Conservation (phyloP, 2,329 filamentous ascomycete species). For the Nemania bipapillata region DNA sequence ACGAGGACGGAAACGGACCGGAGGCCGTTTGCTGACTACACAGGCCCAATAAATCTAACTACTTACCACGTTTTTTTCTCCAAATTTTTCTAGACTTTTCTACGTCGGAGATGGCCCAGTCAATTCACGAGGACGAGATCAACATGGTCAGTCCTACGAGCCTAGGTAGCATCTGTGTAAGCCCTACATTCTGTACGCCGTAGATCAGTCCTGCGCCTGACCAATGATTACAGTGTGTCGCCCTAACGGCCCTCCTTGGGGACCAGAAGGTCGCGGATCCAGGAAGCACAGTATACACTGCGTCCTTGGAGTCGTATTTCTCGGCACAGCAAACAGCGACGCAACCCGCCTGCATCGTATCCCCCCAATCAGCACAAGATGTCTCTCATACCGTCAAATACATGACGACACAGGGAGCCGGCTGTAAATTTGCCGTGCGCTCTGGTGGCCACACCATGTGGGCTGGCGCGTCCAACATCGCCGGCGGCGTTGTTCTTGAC, state of each 20-base stretch:
- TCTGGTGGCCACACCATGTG: conserved; percentile 64
- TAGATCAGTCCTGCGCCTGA: no score
- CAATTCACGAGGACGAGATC: no score
- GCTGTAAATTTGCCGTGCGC: conserved; percentile 60
- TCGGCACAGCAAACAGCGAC: conserved; percentile 32
- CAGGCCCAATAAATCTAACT: no score
- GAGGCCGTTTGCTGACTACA: no score
- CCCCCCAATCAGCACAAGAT: conserved; percentile 43
- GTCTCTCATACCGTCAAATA: conserved; percentile 47
- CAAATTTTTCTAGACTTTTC: no score
- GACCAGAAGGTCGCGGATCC: conserved; percentile 35
- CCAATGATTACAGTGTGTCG: conserved; percentile 33
- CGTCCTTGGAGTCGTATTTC: conserved; percentile 41
- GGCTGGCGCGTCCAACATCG: conserved; percentile 57
- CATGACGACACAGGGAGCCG: conserved; percentile 35
- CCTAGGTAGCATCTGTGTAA: no score
- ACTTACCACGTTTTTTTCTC: no score
- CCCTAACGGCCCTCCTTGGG: conserved; percentile 35
- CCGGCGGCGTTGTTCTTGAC: conserved; percentile 57
- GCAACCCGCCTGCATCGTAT: conserved; percentile 43
- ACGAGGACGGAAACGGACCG: no score
- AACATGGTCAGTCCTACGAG: no score
- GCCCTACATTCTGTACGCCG: no score
- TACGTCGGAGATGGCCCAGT: no score
- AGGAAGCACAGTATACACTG: conserved; percentile 34